Conservation (phyloP, 352 stramenopile genomes). For the Globisporangium carolinianum region DNA sequence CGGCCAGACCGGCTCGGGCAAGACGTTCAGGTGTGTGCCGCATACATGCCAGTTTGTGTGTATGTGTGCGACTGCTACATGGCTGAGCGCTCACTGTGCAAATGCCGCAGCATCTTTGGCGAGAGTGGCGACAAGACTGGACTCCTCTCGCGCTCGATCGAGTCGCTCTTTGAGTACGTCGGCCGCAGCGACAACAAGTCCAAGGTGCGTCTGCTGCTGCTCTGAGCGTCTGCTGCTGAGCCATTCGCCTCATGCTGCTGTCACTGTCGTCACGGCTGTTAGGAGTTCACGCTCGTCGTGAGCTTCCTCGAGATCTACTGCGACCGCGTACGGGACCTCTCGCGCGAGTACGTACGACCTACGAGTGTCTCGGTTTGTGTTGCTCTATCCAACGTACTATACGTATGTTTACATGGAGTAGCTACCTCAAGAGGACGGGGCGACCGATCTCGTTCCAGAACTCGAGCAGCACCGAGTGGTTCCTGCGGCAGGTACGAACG, state of each 20-base stretch:
- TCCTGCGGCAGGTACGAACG: constrained; percentile 53
- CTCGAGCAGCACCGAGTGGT: constrained; percentile 77
- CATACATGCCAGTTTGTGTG: neutral
- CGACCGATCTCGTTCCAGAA: constrained; percentile 67
- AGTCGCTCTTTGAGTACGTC: constrained; percentile 87
- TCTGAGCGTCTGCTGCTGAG: too few relatives aligned
- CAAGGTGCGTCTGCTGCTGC: constrained; percentile 22
- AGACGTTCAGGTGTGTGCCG: constrained; percentile 68
- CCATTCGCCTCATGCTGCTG: neutral
- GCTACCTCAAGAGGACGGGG: constrained; percentile 68
- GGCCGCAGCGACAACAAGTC: constrained; percentile 51
- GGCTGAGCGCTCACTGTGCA: neutral
- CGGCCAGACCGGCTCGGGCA: constrained; percentile 80
- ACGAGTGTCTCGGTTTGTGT: too few relatives aligned
- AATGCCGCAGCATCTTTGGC: constrained; percentile 76
- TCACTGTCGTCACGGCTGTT: constrained; percentile 1
- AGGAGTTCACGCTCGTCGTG: constrained; percentile 81
- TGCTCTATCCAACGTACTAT: neutral
- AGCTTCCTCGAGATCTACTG: constrained; percentile 94
- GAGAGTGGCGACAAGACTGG: constrained; percentile 78
- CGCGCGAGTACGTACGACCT: constrained; percentile 54
- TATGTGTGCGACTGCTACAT: neutral
- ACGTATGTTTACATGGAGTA: constrained; percentile 7
- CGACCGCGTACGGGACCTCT: constrained; percentile 88
- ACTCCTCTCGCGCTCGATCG: constrained; percentile 84